Conservation (phyloP, 495 filamentous ascomycete genomes). For the Chaetomium cochliodes region DNA sequence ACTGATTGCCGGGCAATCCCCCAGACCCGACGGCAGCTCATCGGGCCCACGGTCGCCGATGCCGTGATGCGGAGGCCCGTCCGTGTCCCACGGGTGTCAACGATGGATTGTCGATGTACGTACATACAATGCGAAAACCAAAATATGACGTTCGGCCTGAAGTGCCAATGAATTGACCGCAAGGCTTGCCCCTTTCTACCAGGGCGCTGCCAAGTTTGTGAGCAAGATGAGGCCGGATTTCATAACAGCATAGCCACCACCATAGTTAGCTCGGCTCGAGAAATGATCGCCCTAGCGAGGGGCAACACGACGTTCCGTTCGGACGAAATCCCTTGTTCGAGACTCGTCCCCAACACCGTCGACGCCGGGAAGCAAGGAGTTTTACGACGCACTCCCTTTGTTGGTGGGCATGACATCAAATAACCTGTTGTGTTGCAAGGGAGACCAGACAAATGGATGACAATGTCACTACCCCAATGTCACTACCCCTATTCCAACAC, state of each 20-base stretch:
- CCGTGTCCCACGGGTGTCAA: not conserved
- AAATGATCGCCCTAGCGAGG: not conserved
- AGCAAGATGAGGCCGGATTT: not conserved
- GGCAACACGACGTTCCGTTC: not conserved
- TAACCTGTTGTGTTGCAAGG: no score
- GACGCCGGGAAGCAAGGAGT: not conserved
- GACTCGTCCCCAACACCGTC: not conserved
- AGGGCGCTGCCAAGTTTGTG: not conserved
- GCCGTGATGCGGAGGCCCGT: not conserved
- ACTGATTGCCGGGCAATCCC: constrained; percentile 1
- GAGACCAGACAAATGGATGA: no score
- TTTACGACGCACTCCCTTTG: no score
- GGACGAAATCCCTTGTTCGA: not conserved
- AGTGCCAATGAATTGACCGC: not conserved
- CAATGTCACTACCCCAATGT: no score
- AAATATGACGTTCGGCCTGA: constrained; percentile 2
- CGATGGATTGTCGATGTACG: no score
- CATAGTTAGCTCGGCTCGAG: not conserved
- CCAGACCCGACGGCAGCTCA: not conserved
- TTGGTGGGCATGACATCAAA: no score
- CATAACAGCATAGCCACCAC: not conserved
- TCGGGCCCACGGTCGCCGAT: not conserved
- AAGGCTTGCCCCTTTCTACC: not conserved
- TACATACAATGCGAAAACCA: not conserved
- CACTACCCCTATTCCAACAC: no score